Evolutionary conservation across 2,329 filamentous ascomycete species (phyloP), one percentile per base, ranked within the genome.

Genomic region (Scorias spongiosa): DNA sequence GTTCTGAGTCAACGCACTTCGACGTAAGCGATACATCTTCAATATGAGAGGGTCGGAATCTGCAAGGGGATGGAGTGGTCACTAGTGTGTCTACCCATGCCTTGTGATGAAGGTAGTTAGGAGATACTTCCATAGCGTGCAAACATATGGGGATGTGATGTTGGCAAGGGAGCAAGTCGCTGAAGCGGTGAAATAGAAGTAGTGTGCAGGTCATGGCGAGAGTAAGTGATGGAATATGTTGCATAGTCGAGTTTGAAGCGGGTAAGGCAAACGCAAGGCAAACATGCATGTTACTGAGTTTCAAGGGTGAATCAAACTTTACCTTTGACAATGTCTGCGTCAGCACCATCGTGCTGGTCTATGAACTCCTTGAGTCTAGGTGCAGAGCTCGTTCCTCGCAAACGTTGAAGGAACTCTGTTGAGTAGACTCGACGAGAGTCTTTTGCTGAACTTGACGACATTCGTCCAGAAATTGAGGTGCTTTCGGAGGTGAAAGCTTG

Each of bases 281-380:
- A 20, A 29, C 17, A 26, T 14, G 39, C 17, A 26, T 15, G 40
- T 10, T 26, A 26, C 30, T 26, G 29, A 8, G 20, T 12, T 8
- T 32, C 34, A 30, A 38, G 26, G 15, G 43, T 12, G 32, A 36
- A 15, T 12, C 12, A 15, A 15, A 36, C 32, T 36, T 42, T 57
- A 63, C 60, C 60, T 53, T 62, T 62, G 28, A 63, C 57, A 40
- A 59, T 49, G 44, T 60, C 57, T 14, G 59, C 59, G 46, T 61
- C 60, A 42, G 61, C 59, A 12, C 53, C 51, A 26, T 58, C 59
- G 42, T 57, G 56, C 47, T 60, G 53, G 44, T 62, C 59, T 37
- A 63, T 62, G 10, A 57, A 49, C 48, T 62, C 54, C 8, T 51
- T 49, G 17, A 62, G 52, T 41, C 57, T 59, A 12, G 58, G 57